Conservation (phyloP, 1,139 yeast genomes). For the Hanseniaspora uvarum region DNA sequence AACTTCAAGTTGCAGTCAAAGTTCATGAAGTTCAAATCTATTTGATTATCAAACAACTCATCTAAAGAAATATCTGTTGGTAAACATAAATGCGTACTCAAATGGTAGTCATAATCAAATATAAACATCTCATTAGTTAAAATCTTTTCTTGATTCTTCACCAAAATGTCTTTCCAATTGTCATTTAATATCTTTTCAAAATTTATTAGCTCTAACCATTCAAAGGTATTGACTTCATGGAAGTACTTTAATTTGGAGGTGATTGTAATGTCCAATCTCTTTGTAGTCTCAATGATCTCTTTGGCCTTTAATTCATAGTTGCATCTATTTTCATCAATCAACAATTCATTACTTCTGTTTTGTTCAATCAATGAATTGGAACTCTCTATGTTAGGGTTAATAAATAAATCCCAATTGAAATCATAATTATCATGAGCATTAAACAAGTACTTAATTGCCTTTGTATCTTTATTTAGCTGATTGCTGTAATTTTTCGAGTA, state of each 20-base stretch:
- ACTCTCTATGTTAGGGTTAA: constrained; percentile 5
- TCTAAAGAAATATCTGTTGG: background rate
- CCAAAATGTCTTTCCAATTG: constrained; percentile 9
- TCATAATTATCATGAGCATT: constrained; percentile 1
- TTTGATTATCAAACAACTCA: background rate
- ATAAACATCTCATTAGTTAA: background rate
- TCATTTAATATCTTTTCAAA: constrained; percentile 15
- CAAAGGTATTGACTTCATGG: constrained; percentile 10
- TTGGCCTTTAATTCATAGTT: constrained; percentile 12
- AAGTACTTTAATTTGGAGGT: constrained; percentile 2
- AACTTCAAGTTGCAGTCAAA: constrained; percentile 2
- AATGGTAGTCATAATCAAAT: background rate
- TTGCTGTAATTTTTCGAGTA: constrained; percentile 9
- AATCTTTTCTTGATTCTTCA: background rate
- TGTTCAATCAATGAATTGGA: constrained; percentile 1
- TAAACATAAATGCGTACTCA: constrained; percentile 3
- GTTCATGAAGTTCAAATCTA: constrained; percentile 5
- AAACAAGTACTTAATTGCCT: constrained; percentile 16
- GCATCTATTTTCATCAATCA: constrained; percentile 11
- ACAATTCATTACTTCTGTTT: constrained; percentile 5
- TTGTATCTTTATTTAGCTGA: constrained; percentile 9
- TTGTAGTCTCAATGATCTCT: constrained; percentile 8
- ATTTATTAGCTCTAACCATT: constrained; percentile 7
- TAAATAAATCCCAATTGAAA: constrained; percentile 17
- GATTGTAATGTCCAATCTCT: constrained; percentile 11